These are phyloP conservation scores for Brassica juncea DNA, from an alignment of 345 rosid species.

Conservation along the genomic window DNA sequence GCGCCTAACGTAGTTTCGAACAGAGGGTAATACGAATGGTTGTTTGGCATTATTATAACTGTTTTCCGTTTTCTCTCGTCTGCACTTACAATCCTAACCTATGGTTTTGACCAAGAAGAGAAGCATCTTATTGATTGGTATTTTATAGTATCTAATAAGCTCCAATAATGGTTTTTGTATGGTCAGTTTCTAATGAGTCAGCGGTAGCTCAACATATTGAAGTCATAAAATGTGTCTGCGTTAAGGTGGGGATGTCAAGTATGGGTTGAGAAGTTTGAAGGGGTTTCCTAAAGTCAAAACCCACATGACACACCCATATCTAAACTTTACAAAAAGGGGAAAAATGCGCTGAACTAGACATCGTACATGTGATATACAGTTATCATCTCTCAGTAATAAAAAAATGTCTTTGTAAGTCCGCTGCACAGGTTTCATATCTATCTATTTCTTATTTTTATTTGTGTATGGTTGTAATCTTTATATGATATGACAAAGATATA, in stretches of 20 bases:
- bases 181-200: neutral
- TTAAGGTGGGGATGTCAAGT: neutral
- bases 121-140: neutral
- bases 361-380: slow-evolving; percentile 22
- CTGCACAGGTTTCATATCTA: neutral
- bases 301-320: slow-evolving; percentile 27
- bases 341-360: slow-evolving; percentile 22
- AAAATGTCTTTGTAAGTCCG: slow-evolving; percentile 6
- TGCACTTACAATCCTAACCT: neutral
- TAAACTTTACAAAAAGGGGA: neutral
- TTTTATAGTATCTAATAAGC: neutral
- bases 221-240: neutral
- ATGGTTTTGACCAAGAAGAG: neutral
- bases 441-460: neutral
- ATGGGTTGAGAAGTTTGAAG: slow-evolving; percentile 3
- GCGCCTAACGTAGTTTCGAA: neutral
- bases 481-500: neutral
- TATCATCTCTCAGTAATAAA: neutral
- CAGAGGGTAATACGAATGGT: neutral
- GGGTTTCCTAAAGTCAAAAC: slow-evolving; percentile 13
- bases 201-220: neutral
- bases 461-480: neutral
- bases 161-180: neutral
- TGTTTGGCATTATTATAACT: neutral
- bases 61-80: neutral